Conservation (phyloP, 2,329 filamentous ascomycete genomes). For the Paraphaeosphaeria minitans region DNA sequence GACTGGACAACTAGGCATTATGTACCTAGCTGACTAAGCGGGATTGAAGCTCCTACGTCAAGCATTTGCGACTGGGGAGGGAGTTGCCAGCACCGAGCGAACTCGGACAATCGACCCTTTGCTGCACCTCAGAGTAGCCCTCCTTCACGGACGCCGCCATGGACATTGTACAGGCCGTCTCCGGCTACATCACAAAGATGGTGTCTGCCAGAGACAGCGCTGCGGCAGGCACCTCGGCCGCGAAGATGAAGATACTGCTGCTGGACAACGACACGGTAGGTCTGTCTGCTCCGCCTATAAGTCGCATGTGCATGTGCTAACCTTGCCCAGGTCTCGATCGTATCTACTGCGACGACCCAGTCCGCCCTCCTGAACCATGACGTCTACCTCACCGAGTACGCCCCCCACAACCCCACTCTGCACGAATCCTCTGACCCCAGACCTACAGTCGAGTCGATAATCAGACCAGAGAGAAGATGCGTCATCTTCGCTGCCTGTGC, state of each 20-base stretch:
- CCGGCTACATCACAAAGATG: slow-evolving; percentile 96
- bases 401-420: slow-evolving; percentile 13
- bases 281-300: slow-evolving; percentile 48
- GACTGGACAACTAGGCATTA: no score
- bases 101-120: not conserved
- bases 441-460: slow-evolving; percentile 76
- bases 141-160: slow-evolving; percentile 57
- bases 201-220: slow-evolving; percentile 79
- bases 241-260: slow-evolving; percentile 98
- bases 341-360: slow-evolving; percentile 94
- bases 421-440: slow-evolving; percentile 26
- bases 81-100: slow-evolving; percentile 5
- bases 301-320: slow-evolving; percentile 19
- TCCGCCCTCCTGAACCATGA: slow-evolving; percentile 94
- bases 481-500: slow-evolving; percentile 90
- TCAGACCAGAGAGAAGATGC: slow-evolving; percentile 90
- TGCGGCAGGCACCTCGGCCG: slow-evolving; percentile 68
- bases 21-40: slow-evolving; percentile 7
- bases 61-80: slow-evolving; percentile 13
- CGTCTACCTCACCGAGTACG: slow-evolving; percentile 89
- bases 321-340: slow-evolving; percentile 71
- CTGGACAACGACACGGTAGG: slow-evolving; percentile 87
- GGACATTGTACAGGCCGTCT: slow-evolving; percentile 92
- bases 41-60: slow-evolving; percentile 17
- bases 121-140: not conserved